These are phyloP conservation scores for Paulownia fortunei DNA, from an alignment of 257 asterid genomes.

Conservation along the genomic window DNA sequence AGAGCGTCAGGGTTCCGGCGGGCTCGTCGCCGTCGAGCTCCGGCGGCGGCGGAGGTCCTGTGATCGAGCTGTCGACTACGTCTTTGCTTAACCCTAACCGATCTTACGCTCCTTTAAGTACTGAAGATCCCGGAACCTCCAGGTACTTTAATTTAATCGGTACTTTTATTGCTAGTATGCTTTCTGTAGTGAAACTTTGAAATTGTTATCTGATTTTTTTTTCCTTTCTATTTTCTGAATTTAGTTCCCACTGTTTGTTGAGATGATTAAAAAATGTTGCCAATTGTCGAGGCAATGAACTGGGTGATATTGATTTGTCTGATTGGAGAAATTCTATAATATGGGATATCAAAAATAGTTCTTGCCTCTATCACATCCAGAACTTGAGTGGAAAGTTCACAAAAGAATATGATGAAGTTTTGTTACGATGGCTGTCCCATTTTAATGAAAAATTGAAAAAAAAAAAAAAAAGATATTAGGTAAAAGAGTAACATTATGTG, in stretches of 20 bases:
- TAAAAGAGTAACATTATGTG: background rate
- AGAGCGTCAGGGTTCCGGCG: constrained; percentile 83
- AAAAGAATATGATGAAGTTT: constrained; percentile 12
- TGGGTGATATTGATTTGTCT: constrained; percentile 17
- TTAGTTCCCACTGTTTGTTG: constrained; percentile 8
- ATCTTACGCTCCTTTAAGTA: constrained; percentile 51
- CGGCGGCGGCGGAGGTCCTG: constrained; percentile 71
- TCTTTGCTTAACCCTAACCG: constrained; percentile 74
- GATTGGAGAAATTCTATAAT: constrained; percentile 18
- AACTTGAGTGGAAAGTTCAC: background rate
- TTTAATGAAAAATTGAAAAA: background rate
- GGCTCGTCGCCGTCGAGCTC: constrained; percentile 66
- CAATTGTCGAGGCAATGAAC: constrained; percentile 18
- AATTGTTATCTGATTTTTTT: background rate
- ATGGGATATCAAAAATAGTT: background rate
- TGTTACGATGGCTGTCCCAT: background rate
- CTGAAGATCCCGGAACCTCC: constrained; percentile 60
- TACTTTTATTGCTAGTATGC: constrained; percentile 23
- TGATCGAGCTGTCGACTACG: constrained; percentile 88
- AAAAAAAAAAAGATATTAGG: background rate
- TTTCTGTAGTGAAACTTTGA: background rate
- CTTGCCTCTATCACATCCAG: constrained; percentile 1
- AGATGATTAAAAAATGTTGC: background rate
- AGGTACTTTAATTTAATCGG: constrained; percentile 33
- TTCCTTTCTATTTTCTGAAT: background rate